Percentiles rank a stretch among this genome's conserved stretches.
These are phyloP conservation scores for Wickerhamomyces queroliae DNA, from an alignment of 805 yeast species.

Conservation along the genomic window DNA sequence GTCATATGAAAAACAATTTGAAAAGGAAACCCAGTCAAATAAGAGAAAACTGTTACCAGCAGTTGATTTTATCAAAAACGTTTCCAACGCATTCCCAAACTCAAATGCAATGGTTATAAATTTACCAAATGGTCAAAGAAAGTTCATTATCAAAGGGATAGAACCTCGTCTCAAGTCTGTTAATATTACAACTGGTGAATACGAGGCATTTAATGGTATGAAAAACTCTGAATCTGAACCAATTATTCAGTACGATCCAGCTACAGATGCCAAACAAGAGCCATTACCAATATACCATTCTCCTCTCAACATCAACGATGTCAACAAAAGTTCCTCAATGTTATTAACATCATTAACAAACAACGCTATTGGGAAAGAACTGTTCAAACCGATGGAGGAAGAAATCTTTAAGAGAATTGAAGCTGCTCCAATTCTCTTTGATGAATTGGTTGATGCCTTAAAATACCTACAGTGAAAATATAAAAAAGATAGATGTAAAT, in stretches of 20 bases:
- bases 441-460: constrained; percentile 21
- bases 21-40: constrained; percentile 45
- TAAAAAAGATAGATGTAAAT: neutral
- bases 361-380: constrained; percentile 26
- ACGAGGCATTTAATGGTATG: constrained; percentile 27
- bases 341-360: constrained; percentile 29
- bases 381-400: constrained; percentile 26
- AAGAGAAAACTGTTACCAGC: constrained; percentile 75
- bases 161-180: constrained; percentile 73
- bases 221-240: constrained; percentile 2
- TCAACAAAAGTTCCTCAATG: constrained; percentile 31
- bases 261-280: constrained; percentile 11
- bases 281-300: constrained; percentile 18
- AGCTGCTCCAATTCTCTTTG: constrained; percentile 28
- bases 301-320: constrained; percentile 30
- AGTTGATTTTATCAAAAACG: constrained; percentile 94
- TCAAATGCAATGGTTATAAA: constrained; percentile 91
- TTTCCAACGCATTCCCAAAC: constrained; percentile 78
- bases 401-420: constrained; percentile 26
- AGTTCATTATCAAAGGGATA: constrained; percentile 90
- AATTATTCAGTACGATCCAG: neutral
- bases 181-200: constrained; percentile 37
- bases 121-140: constrained; percentile 58
- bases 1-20: constrained; percentile 85
- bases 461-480: constrained; percentile 11